These are phyloP conservation scores for Suillus lakei DNA, from an alignment of 768 basidiomycete genomes.

Conservation along the genomic window DNA sequence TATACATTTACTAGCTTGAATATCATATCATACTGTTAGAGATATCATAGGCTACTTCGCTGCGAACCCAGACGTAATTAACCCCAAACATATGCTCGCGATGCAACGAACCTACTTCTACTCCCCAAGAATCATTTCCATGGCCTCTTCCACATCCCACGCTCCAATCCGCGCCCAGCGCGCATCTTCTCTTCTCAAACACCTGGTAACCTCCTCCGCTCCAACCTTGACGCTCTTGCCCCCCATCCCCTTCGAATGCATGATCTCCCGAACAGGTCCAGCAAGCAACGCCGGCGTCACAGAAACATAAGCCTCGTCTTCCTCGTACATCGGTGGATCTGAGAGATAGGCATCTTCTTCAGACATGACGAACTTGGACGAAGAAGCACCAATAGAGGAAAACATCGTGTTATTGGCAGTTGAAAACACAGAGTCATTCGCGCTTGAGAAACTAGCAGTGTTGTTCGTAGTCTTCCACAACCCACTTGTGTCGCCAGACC, in stretches of 20 bases:
- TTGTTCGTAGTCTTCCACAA: slow-evolving; percentile 53
- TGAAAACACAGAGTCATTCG: slow-evolving; percentile 18
- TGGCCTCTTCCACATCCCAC: slow-evolving; percentile 67
- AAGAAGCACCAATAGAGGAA: slow-evolving; percentile 32
- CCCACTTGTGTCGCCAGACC: slow-evolving; percentile 29
- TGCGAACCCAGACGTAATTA: not conserved
- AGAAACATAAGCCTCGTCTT: slow-evolving; percentile 72
- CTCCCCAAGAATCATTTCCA: slow-evolving; percentile 38
- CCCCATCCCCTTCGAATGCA: slow-evolving; percentile 40
- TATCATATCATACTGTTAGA: not conserved
- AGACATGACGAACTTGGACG: slow-evolving; percentile 33
- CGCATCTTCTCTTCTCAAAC: slow-evolving; percentile 56
- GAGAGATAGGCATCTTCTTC: slow-evolving; percentile 50
- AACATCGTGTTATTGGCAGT: slow-evolving; percentile 30
- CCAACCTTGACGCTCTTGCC: slow-evolving; percentile 9
- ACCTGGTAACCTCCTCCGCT: slow-evolving; percentile 46
- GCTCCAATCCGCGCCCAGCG: slow-evolving; percentile 68
- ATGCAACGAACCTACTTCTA: not conserved
- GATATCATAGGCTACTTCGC: not conserved
- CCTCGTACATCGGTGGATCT: slow-evolving; percentile 62
- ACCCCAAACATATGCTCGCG: not conserved
- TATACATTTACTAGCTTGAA: not conserved
- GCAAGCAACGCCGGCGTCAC: slow-evolving; percentile 59
- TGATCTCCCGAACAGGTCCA: slow-evolving; percentile 48
- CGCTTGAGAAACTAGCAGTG: slow-evolving; percentile 34